Percentiles rank a stretch among this genome's conserved stretches.
These are phyloP conservation scores for Aspergillus biplanus DNA, from an alignment of 495 filamentous ascomycete genomes.

Conservation along the genomic window DNA sequence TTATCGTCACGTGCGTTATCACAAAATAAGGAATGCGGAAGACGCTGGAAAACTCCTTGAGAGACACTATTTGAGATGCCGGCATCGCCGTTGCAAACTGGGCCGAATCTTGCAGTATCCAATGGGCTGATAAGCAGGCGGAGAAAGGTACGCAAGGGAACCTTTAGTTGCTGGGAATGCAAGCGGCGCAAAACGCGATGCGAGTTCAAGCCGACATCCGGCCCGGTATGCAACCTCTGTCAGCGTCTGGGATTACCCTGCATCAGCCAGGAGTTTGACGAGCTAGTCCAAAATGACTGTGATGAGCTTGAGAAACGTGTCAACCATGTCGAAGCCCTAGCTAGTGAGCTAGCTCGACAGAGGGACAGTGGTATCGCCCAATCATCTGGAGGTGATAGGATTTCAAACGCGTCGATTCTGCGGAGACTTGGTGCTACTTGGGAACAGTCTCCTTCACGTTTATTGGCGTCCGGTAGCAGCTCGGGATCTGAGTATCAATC, in stretches of 20 bases:
- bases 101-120: background rate
- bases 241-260: background rate
- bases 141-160: conserved; percentile 12
- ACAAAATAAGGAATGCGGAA: too few relatives aligned
- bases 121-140: conserved; percentile 1
- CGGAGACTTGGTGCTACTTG: too few relatives aligned
- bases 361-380: background rate
- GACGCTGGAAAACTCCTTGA: too few relatives aligned
- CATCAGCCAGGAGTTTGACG: conserved; percentile 29
- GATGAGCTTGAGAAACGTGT: conserved; percentile 21
- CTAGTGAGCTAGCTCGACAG: conserved; percentile 25
- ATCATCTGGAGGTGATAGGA: too few relatives aligned
- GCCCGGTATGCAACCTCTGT: conserved; percentile 8
- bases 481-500: too few relatives aligned
- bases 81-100: background rate
- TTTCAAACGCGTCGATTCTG: too few relatives aligned
- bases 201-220: conserved; percentile 1
- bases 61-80: too few relatives aligned
- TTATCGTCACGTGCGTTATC: too few relatives aligned
- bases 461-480: too few relatives aligned
- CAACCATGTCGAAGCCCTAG: conserved; percentile 28
- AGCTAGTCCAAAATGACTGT: conserved; percentile 4
- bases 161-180: conserved; percentile 18
- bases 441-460: too few relatives aligned
- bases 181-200: conserved; percentile 17